Conservation (phyloP, 805 yeast species). For the Kodamaea lidongshanica region DNA sequence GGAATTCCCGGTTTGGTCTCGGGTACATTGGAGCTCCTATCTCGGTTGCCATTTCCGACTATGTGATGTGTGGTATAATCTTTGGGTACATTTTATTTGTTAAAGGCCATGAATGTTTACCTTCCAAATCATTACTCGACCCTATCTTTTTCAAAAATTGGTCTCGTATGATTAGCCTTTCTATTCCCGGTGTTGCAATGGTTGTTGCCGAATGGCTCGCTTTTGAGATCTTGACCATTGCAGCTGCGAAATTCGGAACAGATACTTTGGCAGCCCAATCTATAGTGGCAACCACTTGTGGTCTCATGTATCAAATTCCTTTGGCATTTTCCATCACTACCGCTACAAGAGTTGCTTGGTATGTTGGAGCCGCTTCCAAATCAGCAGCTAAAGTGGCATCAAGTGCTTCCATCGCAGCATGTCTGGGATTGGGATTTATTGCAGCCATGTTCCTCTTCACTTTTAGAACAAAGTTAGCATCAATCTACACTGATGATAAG, state of each 20-base stretch:
- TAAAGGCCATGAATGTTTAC: constrained; percentile 44
- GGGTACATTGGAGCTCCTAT: constrained; percentile 78
- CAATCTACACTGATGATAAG: constrained; percentile 36
- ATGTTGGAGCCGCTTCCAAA: constrained; percentile 57
- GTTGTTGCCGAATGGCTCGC: constrained; percentile 76
- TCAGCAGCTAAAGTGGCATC: constrained; percentile 32
- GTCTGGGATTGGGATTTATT: constrained; percentile 29
- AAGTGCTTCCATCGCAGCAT: constrained; percentile 29
- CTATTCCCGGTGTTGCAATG: constrained; percentile 71
- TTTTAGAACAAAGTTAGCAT: constrained; percentile 34
- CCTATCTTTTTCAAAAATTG: constrained; percentile 43
- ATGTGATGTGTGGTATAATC: constrained; percentile 60
- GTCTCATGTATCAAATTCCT: constrained; percentile 65
- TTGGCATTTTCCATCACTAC: constrained; percentile 72
- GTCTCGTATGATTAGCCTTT: constrained; percentile 56
- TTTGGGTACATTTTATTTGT: constrained; percentile 39
- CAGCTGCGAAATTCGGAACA: constrained; percentile 64
- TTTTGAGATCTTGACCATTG: constrained; percentile 65
- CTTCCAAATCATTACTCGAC: constrained; percentile 22
- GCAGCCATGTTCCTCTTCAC: constrained; percentile 33
- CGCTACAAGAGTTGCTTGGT: constrained; percentile 72
- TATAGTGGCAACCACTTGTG: constrained; percentile 62
- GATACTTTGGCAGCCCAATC: constrained; percentile 67
- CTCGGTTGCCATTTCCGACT: constrained; percentile 64
- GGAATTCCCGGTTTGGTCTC: constrained; percentile 49